Percentiles rank a stretch among this genome's conserved stretches.
Conservation (phyloP, 1,284 basidiomycete genomes). For the Irpex sp. region DNA sequence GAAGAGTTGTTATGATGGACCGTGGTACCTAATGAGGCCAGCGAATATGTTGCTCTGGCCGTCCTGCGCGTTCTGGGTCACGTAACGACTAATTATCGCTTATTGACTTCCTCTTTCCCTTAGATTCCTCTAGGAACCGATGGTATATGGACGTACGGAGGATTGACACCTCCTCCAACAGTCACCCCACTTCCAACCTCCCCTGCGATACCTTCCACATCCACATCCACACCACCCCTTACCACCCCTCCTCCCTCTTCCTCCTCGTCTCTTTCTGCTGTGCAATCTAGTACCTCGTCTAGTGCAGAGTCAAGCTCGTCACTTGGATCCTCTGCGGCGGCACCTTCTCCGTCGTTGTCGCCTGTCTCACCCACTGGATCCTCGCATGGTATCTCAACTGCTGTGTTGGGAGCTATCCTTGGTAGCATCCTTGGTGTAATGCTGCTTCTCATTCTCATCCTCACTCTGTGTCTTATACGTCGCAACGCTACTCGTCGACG, state of each 20-base stretch:
- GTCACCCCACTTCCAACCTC: slow-evolving; percentile 21
- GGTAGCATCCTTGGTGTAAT: slow-evolving; percentile 34
- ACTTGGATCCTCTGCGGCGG: slow-evolving; percentile 38
- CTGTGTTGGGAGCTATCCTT: slow-evolving; percentile 26
- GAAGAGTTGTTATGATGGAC: not conserved
- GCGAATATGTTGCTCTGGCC: not conserved
- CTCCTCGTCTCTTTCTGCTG: slow-evolving; percentile 17
- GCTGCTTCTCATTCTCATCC: slow-evolving; percentile 43
- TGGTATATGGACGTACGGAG: slow-evolving; percentile 58
- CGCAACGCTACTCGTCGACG: slow-evolving; percentile 32
- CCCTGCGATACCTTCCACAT: slow-evolving; percentile 20
- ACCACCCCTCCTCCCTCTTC: slow-evolving; percentile 14
- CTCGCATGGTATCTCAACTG: slow-evolving; percentile 23
- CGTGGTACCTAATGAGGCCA: not conserved
- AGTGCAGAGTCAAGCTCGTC: slow-evolving; percentile 17
- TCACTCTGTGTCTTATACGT: slow-evolving; percentile 46
- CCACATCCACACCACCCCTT: slow-evolving; percentile 6
- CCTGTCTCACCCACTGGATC: slow-evolving; percentile 16
- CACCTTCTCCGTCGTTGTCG: slow-evolving; percentile 26
- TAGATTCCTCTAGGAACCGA: slow-evolving; percentile 65
- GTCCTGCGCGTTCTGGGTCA: not conserved
- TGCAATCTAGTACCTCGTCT: slow-evolving; percentile 15
- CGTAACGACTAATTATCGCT: not conserved
- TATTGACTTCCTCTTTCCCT: slow-evolving; percentile 12
- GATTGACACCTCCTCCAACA: slow-evolving; percentile 44